phyloP scores from a whole-genome alignment of 352 stramenopile species.

The Globisporangium lucens region DNA sequence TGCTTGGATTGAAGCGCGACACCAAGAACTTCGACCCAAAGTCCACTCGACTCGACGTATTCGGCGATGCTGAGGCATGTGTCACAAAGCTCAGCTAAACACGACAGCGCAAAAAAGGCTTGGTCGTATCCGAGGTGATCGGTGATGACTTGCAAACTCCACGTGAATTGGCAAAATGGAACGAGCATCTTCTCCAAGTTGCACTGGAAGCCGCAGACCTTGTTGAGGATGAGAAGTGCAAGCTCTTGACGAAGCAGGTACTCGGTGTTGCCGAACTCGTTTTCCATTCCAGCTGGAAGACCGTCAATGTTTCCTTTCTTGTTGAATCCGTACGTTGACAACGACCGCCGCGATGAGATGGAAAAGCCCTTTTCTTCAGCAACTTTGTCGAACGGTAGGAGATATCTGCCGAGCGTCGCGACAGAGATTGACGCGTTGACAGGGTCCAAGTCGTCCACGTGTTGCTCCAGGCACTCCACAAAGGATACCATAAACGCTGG shows the following conservation, averaged over 20 bases:
- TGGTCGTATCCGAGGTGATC: constrained; percentile 81
- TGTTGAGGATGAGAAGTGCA: constrained; percentile 74
- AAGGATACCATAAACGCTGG: constrained; percentile 50
- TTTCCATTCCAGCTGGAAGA: constrained; percentile 40
- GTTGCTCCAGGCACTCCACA: constrained; percentile 62
- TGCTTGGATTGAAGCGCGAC: constrained; percentile 77
- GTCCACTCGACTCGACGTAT: constrained; percentile 67
- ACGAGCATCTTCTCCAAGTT: constrained; percentile 71
- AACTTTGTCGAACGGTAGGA: constrained; percentile 65
- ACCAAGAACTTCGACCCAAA: constrained; percentile 79
- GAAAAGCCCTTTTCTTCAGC: constrained; percentile 49
- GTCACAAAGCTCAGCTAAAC: constrained; percentile 73
- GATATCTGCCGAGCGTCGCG: constrained; percentile 66
- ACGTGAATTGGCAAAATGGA: constrained; percentile 75
- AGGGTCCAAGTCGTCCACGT: constrained; percentile 55
- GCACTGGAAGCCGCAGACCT: constrained; percentile 71
- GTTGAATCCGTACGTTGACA: constrained; percentile 80
- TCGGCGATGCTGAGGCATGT: constrained; percentile 70
- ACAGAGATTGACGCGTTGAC: constrained; percentile 74
- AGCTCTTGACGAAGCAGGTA: constrained; percentile 76
- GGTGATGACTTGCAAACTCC: constrained; percentile 78
- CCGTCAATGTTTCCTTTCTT: constrained; percentile 34
- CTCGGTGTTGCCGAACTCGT: constrained; percentile 75
- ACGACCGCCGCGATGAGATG: constrained; percentile 69
- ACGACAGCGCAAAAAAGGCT: constrained; percentile 73